Percentiles rank a stretch among this genome's conserved stretches.
phyloP scores from a whole-genome alignment of 2,329 filamentous ascomycete species.

The Cryphonectria nitschkei region DNA sequence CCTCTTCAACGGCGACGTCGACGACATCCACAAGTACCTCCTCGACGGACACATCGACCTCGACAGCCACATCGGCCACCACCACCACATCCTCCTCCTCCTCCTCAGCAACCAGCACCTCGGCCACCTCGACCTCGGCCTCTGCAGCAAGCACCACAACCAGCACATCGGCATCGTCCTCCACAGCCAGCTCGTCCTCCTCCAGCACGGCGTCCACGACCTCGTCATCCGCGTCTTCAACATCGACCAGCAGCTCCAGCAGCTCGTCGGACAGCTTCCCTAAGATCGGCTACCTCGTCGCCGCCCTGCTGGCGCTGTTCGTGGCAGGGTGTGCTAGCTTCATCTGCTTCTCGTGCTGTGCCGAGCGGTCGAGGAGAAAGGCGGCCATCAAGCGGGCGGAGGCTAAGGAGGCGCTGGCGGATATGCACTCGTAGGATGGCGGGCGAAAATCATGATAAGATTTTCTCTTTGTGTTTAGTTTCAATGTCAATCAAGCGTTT shows the following conservation, averaged over 20 bases:
- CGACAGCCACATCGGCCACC: not conserved
- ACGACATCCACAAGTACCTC: not conserved
- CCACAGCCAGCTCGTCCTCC: conserved; percentile 15
- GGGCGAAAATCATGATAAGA: not conserved
- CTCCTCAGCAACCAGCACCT: not conserved
- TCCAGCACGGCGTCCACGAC: conserved; percentile 13
- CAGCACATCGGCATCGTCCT: not conserved
- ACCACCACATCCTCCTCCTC: not conserved
- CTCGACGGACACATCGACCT: not conserved
- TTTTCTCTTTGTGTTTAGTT: no score
- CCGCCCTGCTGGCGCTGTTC: conserved; percentile 11
- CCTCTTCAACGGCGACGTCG: not conserved
- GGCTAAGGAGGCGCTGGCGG: conserved; percentile 10
- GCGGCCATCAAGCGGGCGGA: conserved; percentile 1
- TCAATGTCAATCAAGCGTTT: not conserved
- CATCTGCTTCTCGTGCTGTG: conserved; percentile 16
- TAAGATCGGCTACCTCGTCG: conserved; percentile 12
- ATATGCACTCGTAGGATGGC: not conserved
- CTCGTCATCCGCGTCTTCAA: conserved; percentile 8
- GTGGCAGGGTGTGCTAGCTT: conserved; percentile 2
- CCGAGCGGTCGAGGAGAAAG: conserved; percentile 2
- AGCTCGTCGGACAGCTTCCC: not conserved
- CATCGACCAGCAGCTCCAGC: conserved; percentile 2
- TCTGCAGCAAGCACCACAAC: not conserved
- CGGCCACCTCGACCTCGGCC: not conserved